phyloP scores from a whole-genome alignment of 2,329 filamentous ascomycete species.

The Aureobasidium zeae region DNA sequence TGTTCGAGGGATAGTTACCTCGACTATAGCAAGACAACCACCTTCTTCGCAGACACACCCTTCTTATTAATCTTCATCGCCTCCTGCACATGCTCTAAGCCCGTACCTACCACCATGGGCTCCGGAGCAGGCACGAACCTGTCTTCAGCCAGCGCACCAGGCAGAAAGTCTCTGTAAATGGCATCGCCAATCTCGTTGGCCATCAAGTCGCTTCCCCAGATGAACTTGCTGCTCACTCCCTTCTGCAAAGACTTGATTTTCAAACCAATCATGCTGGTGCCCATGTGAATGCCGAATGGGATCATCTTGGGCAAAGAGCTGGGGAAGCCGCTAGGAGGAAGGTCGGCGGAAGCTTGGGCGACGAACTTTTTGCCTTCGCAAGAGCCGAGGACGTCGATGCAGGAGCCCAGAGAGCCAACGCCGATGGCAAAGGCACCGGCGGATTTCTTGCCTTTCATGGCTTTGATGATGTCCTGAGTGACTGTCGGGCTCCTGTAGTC shows the following conservation, averaged over 20 bases:
- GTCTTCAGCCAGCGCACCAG: constrained; percentile 28
- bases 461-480: constrained; percentile 17
- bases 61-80: constrained; percentile 17
- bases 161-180: constrained; percentile 18
- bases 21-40: too few relatives aligned
- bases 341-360: neutral
- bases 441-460: neutral
- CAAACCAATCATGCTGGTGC: too few relatives aligned
- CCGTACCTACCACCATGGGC: constrained; percentile 20
- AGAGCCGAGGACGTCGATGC: too few relatives aligned
- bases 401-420: neutral
- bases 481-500: constrained; percentile 37
- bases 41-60: constrained; percentile 21
- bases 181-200: neutral
- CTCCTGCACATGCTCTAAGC: constrained; percentile 20
- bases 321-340: neutral
- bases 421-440: neutral
- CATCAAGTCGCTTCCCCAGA: neutral
- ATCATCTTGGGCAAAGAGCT: neutral
- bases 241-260: too few relatives aligned
- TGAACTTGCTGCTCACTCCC: neutral
- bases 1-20: too few relatives aligned
- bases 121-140: constrained; percentile 24
- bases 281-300: too few relatives aligned
- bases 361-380: too few relatives aligned